Evolutionary conservation across 2,329 filamentous ascomycete species (phyloP).

Genomic region (Orbilia ellipsospora): DNA sequence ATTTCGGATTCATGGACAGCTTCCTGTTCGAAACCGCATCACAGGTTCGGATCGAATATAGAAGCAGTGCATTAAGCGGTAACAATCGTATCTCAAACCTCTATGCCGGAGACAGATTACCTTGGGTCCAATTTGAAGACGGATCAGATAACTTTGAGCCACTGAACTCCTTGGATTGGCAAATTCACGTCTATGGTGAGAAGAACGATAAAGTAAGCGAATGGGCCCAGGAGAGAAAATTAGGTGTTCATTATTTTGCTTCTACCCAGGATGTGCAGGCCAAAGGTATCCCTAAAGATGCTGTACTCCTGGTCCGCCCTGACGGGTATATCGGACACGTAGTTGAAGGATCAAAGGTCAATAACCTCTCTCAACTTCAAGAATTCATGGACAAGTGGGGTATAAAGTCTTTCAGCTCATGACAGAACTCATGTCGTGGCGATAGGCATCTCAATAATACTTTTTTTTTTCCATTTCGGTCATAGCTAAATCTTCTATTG

Average conservation of each 20-base stretch:
- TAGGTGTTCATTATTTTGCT: slow-evolving; percentile 19
- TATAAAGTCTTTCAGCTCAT: slow-evolving; percentile 22
- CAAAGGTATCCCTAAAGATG: slow-evolving; percentile 28
- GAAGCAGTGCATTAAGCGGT: slow-evolving; percentile 24
- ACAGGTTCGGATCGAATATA: slow-evolving; percentile 45
- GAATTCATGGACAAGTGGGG: slow-evolving; percentile 34
- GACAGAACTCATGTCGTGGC: not conserved
- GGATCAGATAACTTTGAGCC: slow-evolving; percentile 41
- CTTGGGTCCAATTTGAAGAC: slow-evolving; percentile 42
- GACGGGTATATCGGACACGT: slow-evolving; percentile 45
- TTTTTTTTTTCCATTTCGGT: not conserved
- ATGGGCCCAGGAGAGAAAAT: slow-evolving; percentile 13
- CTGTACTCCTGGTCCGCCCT: slow-evolving; percentile 30
- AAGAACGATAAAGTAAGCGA: slow-evolving; percentile 8
- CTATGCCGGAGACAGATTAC: slow-evolving; percentile 43
- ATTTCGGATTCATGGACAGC: slow-evolving; percentile 39
- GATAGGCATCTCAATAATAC: too few relatives aligned
- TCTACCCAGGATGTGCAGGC: slow-evolving; percentile 19
- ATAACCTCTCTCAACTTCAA: slow-evolving; percentile 18
- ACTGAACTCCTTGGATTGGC: slow-evolving; percentile 32
- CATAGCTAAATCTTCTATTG: not conserved
- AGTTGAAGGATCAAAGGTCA: slow-evolving; percentile 5
- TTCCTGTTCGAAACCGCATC: slow-evolving; percentile 44
- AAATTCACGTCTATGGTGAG: slow-evolving; percentile 41
- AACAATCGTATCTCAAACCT: slow-evolving; percentile 14